Evolutionary conservation across 2,329 filamentous ascomycete genomes (phyloP).

Genomic region (Fusarium continuum): DNA sequence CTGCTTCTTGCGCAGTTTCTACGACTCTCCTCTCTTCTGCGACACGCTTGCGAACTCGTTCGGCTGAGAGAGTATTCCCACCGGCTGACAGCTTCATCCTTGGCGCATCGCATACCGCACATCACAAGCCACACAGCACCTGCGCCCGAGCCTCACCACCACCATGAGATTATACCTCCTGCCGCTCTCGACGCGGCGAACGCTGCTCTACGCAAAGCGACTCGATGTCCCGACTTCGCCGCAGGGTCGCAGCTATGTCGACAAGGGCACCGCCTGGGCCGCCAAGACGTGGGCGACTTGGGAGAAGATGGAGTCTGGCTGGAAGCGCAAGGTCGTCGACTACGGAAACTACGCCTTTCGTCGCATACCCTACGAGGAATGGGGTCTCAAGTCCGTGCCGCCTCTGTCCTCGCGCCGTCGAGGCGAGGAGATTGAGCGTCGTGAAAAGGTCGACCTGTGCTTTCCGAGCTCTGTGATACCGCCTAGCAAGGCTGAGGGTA

Average conservation of each 20-base stretch:
- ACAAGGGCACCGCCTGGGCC: constrained; percentile 76
- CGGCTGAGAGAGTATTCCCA: not conserved
- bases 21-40: not conserved
- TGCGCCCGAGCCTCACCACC: not conserved
- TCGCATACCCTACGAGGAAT: constrained; percentile 95
- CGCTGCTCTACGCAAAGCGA: constrained; percentile 90
- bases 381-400: constrained; percentile 94
- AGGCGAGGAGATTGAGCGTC: constrained; percentile 69
- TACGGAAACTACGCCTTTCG: constrained; percentile 89
- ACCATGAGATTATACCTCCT: constrained; percentile 93
- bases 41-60: not conserved
- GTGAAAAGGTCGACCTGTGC: constrained; percentile 75
- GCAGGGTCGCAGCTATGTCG: constrained; percentile 62
- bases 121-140: not conserved
- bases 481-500: constrained; percentile 66
- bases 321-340: constrained; percentile 86
- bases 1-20: constrained; percentile 3
- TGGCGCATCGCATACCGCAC: constrained; percentile 1
- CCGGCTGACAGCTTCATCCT: not conserved
- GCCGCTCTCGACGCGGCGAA: constrained; percentile 89
- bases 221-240: constrained; percentile 65
- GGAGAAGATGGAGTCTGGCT: constrained; percentile 85
- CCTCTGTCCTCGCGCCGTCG: constrained; percentile 75
- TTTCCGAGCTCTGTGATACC: constrained; percentile 79
- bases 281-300: constrained; percentile 83